phyloP scores from a whole-genome alignment of 345 rosid species.

The Brassica cretica region DNA sequence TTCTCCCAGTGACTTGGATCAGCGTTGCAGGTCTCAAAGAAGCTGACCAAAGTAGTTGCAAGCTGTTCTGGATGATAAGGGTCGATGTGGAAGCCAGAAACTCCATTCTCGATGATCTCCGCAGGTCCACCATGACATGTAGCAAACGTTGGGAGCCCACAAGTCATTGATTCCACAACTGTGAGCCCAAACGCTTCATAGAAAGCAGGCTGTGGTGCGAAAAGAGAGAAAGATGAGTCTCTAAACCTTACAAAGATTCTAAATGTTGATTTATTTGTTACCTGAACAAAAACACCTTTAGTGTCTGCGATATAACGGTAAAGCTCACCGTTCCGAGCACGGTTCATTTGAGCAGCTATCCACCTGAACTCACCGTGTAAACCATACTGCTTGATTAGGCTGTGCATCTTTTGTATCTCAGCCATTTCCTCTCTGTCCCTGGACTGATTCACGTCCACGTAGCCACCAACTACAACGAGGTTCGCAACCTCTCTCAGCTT shows the following conservation, averaged over 20 bases:
- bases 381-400: constrained; percentile 47
- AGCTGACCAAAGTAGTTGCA: constrained; percentile 40
- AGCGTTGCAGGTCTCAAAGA: constrained; percentile 44
- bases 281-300: constrained; percentile 55
- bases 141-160: constrained; percentile 62
- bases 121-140: constrained; percentile 61
- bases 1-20: constrained; percentile 48
- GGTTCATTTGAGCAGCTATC: constrained; percentile 59
- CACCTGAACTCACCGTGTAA: constrained; percentile 56
- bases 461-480: constrained; percentile 55
- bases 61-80: constrained; percentile 53
- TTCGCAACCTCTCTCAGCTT: constrained; percentile 52
- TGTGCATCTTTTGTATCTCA: constrained; percentile 56
- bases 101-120: constrained; percentile 55
- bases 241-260: not conserved
- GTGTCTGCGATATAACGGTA: constrained; percentile 57
- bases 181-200: constrained; percentile 67
- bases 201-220: constrained; percentile 48
- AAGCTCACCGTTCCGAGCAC: constrained; percentile 61
- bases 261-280: constrained; percentile 1
- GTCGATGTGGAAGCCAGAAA: constrained; percentile 59
- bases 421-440: constrained; percentile 55
- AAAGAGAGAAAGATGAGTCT: not conserved
- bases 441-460: constrained; percentile 45
- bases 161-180: constrained; percentile 58